Percentiles rank a stretch among this genome's conserved stretches.
These are phyloP conservation scores for Aspergillus ellipticus DNA, from an alignment of 495 filamentous ascomycete genomes.

Conservation along the genomic window DNA sequence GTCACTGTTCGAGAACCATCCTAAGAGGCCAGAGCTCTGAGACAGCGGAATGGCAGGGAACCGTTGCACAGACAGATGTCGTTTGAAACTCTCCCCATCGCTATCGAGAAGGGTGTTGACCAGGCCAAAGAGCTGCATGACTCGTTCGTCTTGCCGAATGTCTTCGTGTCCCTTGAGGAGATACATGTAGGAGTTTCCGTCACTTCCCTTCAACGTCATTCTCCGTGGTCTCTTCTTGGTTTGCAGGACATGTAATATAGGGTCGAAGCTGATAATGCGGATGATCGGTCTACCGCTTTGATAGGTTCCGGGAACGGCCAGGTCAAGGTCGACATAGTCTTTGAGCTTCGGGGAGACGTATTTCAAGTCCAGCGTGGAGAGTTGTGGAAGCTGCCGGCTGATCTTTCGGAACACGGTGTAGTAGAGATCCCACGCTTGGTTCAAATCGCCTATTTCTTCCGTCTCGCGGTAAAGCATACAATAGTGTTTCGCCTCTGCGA, in stretches of 20 bases:
- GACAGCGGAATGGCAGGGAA: slow-evolving; percentile 94
- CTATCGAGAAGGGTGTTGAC: slow-evolving; percentile 90
- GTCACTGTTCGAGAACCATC: slow-evolving; percentile 98
- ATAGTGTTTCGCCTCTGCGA: slow-evolving; percentile 92
- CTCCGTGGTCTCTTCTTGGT: slow-evolving; percentile 95
- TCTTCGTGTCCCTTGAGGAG: slow-evolving; percentile 95
- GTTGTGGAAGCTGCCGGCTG: slow-evolving; percentile 83
- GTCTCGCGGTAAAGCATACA: slow-evolving; percentile 86
- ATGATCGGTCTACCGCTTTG: slow-evolving; percentile 81
- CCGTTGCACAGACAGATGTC: slow-evolving; percentile 90
- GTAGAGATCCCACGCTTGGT: slow-evolving; percentile 98
- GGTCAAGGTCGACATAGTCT: slow-evolving; percentile 73
- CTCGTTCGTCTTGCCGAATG: slow-evolving; percentile 95
- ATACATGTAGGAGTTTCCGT: slow-evolving; percentile 82
- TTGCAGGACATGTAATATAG: slow-evolving; percentile 83
- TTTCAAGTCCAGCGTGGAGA: slow-evolving; percentile 88
- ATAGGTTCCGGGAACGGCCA: slow-evolving; percentile 94
- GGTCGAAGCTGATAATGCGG: slow-evolving; percentile 83
- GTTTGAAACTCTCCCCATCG: slow-evolving; percentile 93
- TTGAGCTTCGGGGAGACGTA: slow-evolving; percentile 94
- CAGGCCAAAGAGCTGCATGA: slow-evolving; percentile 98
- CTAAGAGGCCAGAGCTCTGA: slow-evolving; percentile 88
- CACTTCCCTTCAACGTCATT: slow-evolving; percentile 81
- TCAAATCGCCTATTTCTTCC: slow-evolving; percentile 86
- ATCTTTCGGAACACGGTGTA: slow-evolving; percentile 97